Evolutionary conservation across 2,329 filamentous ascomycete genomes (phyloP).

Genomic region (Aurifilum marmelostoma): DNA sequence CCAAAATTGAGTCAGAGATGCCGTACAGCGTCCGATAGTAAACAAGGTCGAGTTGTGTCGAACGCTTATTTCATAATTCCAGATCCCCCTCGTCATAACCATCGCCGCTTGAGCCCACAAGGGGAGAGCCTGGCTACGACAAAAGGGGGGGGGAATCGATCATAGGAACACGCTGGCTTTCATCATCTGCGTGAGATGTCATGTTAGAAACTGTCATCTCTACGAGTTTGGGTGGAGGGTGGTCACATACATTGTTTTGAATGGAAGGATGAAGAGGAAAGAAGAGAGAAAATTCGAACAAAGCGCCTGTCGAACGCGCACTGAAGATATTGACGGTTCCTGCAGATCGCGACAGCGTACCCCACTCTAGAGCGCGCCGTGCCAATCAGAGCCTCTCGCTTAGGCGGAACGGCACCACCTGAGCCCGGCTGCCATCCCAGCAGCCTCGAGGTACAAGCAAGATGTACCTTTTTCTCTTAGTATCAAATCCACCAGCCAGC

Average conservation of each 20-base stretch:
- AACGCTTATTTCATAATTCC: slow-evolving; percentile 96
- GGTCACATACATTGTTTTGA: slow-evolving; percentile 88
- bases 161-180: slow-evolving; percentile 98
- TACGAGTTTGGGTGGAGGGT: slow-evolving; percentile 26
- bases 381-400: slow-evolving; percentile 17
- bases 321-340: slow-evolving; percentile 25
- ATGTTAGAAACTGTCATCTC: slow-evolving; percentile 36
- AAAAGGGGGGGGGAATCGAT: slow-evolving; percentile 70
- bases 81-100: slow-evolving; percentile 61
- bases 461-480: slow-evolving; percentile 22
- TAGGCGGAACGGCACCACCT: slow-evolving; percentile 11
- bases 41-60: slow-evolving; percentile 98
- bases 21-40: slow-evolving; percentile 93
- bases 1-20: slow-evolving; percentile 80
- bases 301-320: slow-evolving; percentile 32
- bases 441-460: slow-evolving; percentile 19
- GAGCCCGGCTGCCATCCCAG: background rate
- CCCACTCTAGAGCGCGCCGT: background rate
- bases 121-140: slow-evolving; percentile 80
- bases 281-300: slow-evolving; percentile 45
- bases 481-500: background rate
- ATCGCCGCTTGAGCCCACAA: slow-evolving; percentile 87
- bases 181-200: slow-evolving; percentile 76
- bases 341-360: slow-evolving; percentile 7
- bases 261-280: slow-evolving; percentile 86